phyloP scores from a whole-genome alignment of 2,329 filamentous ascomycete genomes.

The Arthrobotrys sphaeroides region DNA sequence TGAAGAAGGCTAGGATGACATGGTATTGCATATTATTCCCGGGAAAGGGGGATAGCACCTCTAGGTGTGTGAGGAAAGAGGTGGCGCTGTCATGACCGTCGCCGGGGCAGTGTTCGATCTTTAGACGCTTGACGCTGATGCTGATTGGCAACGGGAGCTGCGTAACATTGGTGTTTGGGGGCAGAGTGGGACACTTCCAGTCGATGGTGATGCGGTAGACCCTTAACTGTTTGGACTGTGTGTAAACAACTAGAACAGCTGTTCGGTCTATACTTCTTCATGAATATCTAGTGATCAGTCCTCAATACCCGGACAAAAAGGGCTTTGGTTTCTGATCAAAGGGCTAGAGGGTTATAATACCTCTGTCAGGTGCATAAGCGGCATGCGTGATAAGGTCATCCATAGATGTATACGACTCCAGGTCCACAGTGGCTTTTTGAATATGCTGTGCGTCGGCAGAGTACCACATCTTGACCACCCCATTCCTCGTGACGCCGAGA shows the following conservation, averaged over 20 bases:
- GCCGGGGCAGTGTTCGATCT: conserved; percentile 56
- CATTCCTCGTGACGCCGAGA: conserved; percentile 56
- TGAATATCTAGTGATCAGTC: conserved; percentile 21
- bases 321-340: neutral
- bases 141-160: conserved; percentile 54
- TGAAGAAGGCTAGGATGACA: conserved; percentile 74
- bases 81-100: conserved; percentile 65
- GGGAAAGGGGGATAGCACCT: conserved; percentile 74
- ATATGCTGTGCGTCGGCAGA: conserved; percentile 64
- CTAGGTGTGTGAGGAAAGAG: conserved; percentile 76
- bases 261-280: conserved; percentile 42
- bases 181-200: conserved; percentile 69
- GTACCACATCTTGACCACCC: conserved; percentile 55
- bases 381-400: conserved; percentile 84
- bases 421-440: conserved; percentile 75
- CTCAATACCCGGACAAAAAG: conserved; percentile 9
- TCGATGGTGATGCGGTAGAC: conserved; percentile 77
- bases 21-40: conserved; percentile 68
- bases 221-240: conserved; percentile 74
- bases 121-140: conserved; percentile 55
- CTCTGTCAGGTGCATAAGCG: conserved; percentile 76
- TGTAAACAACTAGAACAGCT: conserved; percentile 56
- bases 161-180: conserved; percentile 55
- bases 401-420: conserved; percentile 76
- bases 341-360: conserved; percentile 62